Evolutionary conservation across 2,329 filamentous ascomycete species (phyloP).

Genomic region (Pyricularia pennisetigena): DNA sequence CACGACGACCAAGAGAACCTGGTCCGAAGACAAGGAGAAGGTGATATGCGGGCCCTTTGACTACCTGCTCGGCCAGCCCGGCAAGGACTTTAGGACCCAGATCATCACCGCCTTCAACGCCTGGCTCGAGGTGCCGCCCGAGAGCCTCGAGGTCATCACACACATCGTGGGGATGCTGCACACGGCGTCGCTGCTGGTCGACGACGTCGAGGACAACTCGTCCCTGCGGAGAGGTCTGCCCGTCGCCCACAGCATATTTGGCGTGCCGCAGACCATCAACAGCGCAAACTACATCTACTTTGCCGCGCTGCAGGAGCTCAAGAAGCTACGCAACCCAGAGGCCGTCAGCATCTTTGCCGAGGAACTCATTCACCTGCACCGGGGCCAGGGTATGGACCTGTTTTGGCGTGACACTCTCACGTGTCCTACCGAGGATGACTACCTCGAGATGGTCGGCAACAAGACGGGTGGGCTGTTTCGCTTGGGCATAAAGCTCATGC

Average conservation of each 20-base stretch:
- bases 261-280: conserved; percentile 82
- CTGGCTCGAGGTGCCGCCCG: conserved; percentile 65
- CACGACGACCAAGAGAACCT: conserved; percentile 37
- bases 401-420: conserved; percentile 82
- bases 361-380: conserved; percentile 74
- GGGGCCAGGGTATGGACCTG: conserved; percentile 84
- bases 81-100: conserved; percentile 76
- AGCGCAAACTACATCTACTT: conserved; percentile 88
- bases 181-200: conserved; percentile 72
- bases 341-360: conserved; percentile 67
- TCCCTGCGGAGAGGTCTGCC: conserved; percentile 68
- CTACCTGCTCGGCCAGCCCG: conserved; percentile 68
- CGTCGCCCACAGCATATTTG: conserved; percentile 77
- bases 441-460: conserved; percentile 88
- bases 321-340: conserved; percentile 56
- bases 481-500: conserved; percentile 79
- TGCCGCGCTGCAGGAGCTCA: conserved; percentile 63
- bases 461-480: conserved; percentile 85
- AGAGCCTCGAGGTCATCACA: conserved; percentile 64
- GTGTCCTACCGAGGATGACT: conserved; percentile 78
- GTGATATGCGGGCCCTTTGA: conserved; percentile 71
- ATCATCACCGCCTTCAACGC: conserved; percentile 74
- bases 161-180: conserved; percentile 78
- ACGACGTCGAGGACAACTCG: conserved; percentile 77
- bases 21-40: conserved; percentile 67